Evolutionary conservation across 306 rosid species (phyloP), one percentile per base, ranked within the genome.

Genomic region (Delonix regia): DNA sequence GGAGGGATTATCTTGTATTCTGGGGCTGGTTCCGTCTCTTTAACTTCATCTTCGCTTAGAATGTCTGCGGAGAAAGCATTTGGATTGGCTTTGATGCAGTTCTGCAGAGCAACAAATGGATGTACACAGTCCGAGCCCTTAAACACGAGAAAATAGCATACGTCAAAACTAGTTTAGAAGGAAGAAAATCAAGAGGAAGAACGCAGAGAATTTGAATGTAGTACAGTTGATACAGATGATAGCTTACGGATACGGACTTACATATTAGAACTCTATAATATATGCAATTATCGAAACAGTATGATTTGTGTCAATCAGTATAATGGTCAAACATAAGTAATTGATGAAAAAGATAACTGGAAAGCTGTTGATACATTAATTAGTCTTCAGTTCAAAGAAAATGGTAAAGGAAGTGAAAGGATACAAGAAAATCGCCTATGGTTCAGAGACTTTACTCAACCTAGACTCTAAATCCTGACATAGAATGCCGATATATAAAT

Each of bases 51-150:
- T 75, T 75, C 90, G 0, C 81, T 92, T 56, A 88, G 77, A 74
- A 84, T 19, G 64, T 87, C 91, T 74, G 87, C 83, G 14, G 98
- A 88, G 80, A 94, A 94, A 10, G 95, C 94, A 80, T 87, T 44
- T 44, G 98, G 99, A 78, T 95, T 85, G 75, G 91, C 91, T 86
- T 91, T 95, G 82, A 95, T 92, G 86, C 97, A 95, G 69, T 85
- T 89, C 88, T 95, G 98, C 85, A 95, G 83, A 59, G 90, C 89
- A 67, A 95, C 87, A 73, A 95, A 92, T 33, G 97, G 96, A 73
- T 83, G 86, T 80, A 92, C 95, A 62, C 98, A 95, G 84, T 90
- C 98, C 27, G 98, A 95, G 55, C 99, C 99, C 95, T 94, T 25
- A 76, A 81, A 78, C 76, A 85, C 21, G 61, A 13, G 67, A 63